phyloP scores from a whole-genome alignment of 805 yeast species.

The Metschnikowia reukaufii region DNA sequence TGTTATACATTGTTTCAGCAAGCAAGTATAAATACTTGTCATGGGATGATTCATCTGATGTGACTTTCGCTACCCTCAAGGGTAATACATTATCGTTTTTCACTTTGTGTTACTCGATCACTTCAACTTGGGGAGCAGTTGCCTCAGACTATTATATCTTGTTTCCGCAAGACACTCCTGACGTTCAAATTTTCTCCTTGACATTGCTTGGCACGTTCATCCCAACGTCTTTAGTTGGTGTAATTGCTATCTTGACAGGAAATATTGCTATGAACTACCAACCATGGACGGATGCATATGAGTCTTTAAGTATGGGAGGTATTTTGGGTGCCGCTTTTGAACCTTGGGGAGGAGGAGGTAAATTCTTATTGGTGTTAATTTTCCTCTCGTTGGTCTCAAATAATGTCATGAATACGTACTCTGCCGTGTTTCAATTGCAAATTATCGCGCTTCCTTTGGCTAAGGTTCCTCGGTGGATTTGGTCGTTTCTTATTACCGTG shows the following conservation, averaged over 20 bases:
- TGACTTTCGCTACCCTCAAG: slow-evolving; percentile 37
- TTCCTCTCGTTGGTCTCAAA: slow-evolving; percentile 78
- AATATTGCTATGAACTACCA: slow-evolving; percentile 58
- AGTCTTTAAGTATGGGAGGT: slow-evolving; percentile 70
- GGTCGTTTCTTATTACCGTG: slow-evolving; percentile 63
- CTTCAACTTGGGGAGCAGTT: slow-evolving; percentile 87
- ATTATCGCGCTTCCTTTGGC: slow-evolving; percentile 54
- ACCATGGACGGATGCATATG: slow-evolving; percentile 60
- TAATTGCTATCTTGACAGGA: slow-evolving; percentile 69
- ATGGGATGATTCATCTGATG: slow-evolving; percentile 20
- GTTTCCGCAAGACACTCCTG: slow-evolving; percentile 71
- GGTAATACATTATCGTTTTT: slow-evolving; percentile 78
- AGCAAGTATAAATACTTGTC: slow-evolving; percentile 42
- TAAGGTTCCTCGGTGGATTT: slow-evolving; percentile 72
- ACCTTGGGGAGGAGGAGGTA: slow-evolving; percentile 79
- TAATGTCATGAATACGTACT: slow-evolving; percentile 77
- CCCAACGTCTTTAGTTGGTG: slow-evolving; percentile 77
- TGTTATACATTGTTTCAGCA: slow-evolving; percentile 64
- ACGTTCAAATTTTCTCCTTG: slow-evolving; percentile 50
- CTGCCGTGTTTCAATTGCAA: slow-evolving; percentile 79
- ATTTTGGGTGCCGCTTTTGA: slow-evolving; percentile 60
- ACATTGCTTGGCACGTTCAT: slow-evolving; percentile 66
- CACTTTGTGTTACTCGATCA: slow-evolving; percentile 70
- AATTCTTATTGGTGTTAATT: slow-evolving; percentile 66
- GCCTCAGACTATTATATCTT: slow-evolving; percentile 83